phyloP scores from a whole-genome alignment of 2,329 filamentous ascomycete species.

The Sclerotiophoma versabilis region DNA sequence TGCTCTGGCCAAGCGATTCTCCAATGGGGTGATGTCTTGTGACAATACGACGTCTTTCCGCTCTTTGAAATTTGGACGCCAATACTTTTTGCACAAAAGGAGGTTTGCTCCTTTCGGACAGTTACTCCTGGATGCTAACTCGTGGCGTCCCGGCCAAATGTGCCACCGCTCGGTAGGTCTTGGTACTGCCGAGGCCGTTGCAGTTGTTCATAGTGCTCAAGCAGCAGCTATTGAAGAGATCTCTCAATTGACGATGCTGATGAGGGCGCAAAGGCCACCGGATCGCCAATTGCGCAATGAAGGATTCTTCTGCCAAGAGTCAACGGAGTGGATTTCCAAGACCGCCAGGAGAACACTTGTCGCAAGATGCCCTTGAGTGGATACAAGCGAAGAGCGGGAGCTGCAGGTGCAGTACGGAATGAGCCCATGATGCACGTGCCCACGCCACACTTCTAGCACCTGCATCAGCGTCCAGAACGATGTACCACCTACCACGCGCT shows the following conservation, averaged over 20 bases:
- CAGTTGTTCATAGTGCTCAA: neutral
- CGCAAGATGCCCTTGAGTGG: neutral
- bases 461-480: neutral
- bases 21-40: constrained; percentile 4
- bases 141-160: neutral
- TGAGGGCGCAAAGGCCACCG: neutral
- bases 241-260: neutral
- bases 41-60: neutral
- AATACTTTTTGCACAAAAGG: neutral
- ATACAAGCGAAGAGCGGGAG: neutral
- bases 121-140: neutral
- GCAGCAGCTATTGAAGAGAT: neutral
- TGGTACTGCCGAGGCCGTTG: neutral
- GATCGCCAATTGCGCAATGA: neutral
- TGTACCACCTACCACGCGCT: no score
- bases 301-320: neutral
- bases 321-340: neutral
- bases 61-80: neutral
- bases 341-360: neutral
- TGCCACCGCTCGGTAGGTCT: neutral
- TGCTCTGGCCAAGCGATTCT: neutral
- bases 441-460: neutral
- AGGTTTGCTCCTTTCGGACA: neutral
- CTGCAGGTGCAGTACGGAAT: neutral
- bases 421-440: neutral